phyloP scores from a whole-genome alignment of 495 filamentous ascomycete genomes.

The Aeminium ludgeri region DNA sequence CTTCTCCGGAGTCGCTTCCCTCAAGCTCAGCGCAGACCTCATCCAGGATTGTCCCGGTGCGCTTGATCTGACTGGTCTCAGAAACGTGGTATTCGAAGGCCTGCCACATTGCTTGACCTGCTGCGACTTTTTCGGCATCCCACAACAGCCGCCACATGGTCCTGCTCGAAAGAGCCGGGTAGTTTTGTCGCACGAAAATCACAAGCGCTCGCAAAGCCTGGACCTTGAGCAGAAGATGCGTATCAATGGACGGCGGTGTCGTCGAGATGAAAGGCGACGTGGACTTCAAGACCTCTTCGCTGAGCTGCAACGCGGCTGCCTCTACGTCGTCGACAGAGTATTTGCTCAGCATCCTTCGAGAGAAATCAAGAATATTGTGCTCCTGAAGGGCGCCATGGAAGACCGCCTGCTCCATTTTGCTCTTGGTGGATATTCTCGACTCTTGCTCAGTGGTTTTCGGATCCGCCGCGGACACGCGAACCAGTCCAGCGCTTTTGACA shows the following conservation, averaged over 20 bases:
- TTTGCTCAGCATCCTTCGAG: constrained; percentile 39
- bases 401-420: constrained; percentile 83
- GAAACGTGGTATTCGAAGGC: constrained; percentile 41
- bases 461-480: constrained; percentile 49
- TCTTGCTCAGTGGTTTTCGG: constrained; percentile 24
- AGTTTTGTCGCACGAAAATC: constrained; percentile 40
- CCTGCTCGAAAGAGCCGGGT: constrained; percentile 38
- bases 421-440: constrained; percentile 50
- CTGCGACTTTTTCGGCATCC: constrained; percentile 76
- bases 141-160: constrained; percentile 71
- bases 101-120: constrained; percentile 69
- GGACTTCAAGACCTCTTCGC: constrained; percentile 65
- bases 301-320: constrained; percentile 59
- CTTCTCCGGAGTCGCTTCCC: constrained; percentile 41
- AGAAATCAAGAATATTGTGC: constrained; percentile 63
- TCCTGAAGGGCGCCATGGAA: constrained; percentile 69
- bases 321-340: constrained; percentile 58
- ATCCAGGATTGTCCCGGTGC: constrained; percentile 27
- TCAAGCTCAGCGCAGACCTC: constrained; percentile 46
- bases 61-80: constrained; percentile 29
- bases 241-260: constrained; percentile 55
- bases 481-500: constrained; percentile 61
- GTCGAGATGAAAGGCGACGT: constrained; percentile 52
- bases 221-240: constrained; percentile 55
- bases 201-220: constrained; percentile 57